Evolutionary conservation across 257 asterid genomes (phyloP).

Genomic region (Orobanche coerulescens): DNA sequence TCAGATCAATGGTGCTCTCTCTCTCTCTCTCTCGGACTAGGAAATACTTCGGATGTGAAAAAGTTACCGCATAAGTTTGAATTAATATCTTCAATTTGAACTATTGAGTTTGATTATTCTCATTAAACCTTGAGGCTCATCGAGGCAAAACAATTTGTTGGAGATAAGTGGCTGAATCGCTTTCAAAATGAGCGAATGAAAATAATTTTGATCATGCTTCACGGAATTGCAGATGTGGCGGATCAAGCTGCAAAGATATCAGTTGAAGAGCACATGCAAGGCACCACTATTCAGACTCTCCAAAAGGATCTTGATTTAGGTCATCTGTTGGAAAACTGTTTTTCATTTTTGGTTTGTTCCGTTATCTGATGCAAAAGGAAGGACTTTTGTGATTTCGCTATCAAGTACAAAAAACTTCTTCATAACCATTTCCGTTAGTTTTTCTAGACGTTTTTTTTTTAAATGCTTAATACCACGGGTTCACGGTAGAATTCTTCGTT

Average conservation of each 20-base stretch:
- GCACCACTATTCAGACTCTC: constrained; percentile 51
- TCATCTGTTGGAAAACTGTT: constrained; percentile 2
- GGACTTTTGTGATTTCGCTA: neutral
- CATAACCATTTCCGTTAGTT: neutral
- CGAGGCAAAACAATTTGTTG: neutral
- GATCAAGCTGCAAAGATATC: constrained; percentile 79
- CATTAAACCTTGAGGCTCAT: neutral
- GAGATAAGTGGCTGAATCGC: constrained; percentile 4
- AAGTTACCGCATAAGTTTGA: neutral
- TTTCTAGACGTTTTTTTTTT: neutral
- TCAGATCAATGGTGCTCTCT: constrained; percentile 66
- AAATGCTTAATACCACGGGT: neutral
- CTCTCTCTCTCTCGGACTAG: constrained; percentile 4
- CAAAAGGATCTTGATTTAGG: constrained; percentile 66
- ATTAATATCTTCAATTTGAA: neutral
- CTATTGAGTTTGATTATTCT: neutral
- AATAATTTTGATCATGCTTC: neutral
- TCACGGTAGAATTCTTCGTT: neutral
- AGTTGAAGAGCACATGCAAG: constrained; percentile 67
- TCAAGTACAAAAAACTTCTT: neutral
- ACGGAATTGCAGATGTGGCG: constrained; percentile 65
- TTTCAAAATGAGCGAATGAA: constrained; percentile 1
- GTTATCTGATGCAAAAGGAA: neutral
- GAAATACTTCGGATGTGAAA: constrained; percentile 3
- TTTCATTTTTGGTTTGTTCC: neutral